Conservation (phyloP, 78 protist species). For the Dictyostelium capitatum region DNA sequence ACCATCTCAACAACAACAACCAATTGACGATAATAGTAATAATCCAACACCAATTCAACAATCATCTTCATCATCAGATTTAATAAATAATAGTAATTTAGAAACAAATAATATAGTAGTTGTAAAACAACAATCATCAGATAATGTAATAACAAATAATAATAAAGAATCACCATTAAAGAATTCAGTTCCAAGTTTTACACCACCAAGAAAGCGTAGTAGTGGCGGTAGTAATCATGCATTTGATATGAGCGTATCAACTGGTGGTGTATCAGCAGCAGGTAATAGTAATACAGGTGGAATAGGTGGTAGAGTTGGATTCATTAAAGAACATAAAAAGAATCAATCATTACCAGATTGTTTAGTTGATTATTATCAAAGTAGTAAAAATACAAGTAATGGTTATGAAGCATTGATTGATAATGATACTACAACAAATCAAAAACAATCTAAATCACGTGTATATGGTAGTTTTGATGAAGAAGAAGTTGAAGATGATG, state of each 20-base stretch:
- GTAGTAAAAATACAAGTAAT: neutral
- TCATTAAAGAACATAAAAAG: slow-evolving; percentile 26
- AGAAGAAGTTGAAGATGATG: neutral
- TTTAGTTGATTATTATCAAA: neutral
- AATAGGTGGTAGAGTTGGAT: neutral
- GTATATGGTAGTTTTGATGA: slow-evolving; percentile 19
- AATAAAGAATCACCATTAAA: neutral
- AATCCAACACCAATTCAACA: neutral
- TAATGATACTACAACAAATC: neutral
- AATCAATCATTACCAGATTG: slow-evolving; percentile 38
- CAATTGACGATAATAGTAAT: neutral
- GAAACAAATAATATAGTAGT: neutral
- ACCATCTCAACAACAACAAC: neutral
- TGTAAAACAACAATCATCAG: too few relatives aligned
- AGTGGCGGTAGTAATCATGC: neutral
- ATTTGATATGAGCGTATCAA: neutral
- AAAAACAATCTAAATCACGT: neutral
- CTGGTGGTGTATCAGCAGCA: neutral
- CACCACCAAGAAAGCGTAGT: neutral
- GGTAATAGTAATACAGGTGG: neutral
- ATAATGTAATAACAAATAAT: neutral
- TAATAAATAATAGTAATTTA: neutral
- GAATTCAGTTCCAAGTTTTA: neutral
- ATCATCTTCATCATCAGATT: neutral
- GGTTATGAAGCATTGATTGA: neutral